Percentiles rank a stretch among this genome's conserved stretches.
These are phyloP conservation scores for Bolboschoenoplectus hybrid DNA, from an alignment of 202 grass and related monocot genomes.

Conservation along the genomic window DNA sequence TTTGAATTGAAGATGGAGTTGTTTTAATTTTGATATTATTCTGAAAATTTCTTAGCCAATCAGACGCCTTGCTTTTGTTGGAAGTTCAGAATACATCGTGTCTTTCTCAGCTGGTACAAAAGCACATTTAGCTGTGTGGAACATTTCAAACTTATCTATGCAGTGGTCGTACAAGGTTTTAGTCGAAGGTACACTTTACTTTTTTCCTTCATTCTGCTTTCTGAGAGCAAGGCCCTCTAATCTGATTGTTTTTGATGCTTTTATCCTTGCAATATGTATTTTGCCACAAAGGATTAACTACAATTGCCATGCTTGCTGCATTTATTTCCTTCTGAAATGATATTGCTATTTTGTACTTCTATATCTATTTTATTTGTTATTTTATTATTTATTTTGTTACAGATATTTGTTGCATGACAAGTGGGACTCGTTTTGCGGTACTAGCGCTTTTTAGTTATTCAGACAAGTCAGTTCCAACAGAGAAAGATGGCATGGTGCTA, in stretches of 20 bases:
- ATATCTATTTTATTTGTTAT: neutral
- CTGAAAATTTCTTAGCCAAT: conserved; percentile 64
- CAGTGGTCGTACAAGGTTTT: conserved; percentile 87
- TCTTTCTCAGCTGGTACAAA: conserved; percentile 65
- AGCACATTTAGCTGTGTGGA: conserved; percentile 81
- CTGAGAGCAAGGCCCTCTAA: neutral
- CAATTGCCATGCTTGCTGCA: conserved; percentile 20
- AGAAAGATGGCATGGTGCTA: conserved; percentile 74
- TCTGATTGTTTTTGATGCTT: conserved; percentile 13
- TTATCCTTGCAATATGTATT: conserved; percentile 5
- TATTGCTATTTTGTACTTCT: conserved; percentile 12
- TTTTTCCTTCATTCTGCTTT: conserved; percentile 25
- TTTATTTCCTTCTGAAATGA: neutral
- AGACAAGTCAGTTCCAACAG: conserved; percentile 36
- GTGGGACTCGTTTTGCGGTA: conserved; percentile 64
- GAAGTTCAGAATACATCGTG: conserved; percentile 63
- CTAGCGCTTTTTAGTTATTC: conserved; percentile 55
- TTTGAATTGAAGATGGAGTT: conserved; percentile 25
- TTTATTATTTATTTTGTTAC: conserved; percentile 41
- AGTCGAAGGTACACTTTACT: conserved; percentile 67
- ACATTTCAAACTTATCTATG: conserved; percentile 68
- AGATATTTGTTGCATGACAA: conserved; percentile 66
- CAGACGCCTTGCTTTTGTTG: conserved; percentile 72
- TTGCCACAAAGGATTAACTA: neutral
- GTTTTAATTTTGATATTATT: conserved; percentile 8